Evolutionary conservation across 2,329 filamentous ascomycete species (phyloP).

Genomic region (Passalora sequoiae): DNA sequence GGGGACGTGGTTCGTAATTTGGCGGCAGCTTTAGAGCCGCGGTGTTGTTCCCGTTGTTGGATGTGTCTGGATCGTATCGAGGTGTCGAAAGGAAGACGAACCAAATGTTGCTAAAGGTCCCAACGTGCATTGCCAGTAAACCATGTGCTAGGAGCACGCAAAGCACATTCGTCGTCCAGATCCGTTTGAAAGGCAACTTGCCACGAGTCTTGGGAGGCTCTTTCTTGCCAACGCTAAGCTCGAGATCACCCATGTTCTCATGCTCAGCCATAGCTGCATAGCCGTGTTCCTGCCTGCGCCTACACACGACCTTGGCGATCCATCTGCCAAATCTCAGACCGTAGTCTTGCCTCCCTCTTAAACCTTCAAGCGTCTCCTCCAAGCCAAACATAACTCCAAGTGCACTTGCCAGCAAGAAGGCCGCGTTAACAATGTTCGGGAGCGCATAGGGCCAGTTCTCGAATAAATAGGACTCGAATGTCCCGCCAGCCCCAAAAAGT

Average conservation of each 20-base stretch:
- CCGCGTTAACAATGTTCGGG: slow-evolving; percentile 62
- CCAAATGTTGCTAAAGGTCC: slow-evolving; percentile 47
- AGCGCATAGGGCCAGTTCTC: slow-evolving; percentile 65
- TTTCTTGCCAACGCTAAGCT: slow-evolving; percentile 12
- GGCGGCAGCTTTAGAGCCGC: slow-evolving; percentile 37
- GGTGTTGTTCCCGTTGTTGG: not conserved
- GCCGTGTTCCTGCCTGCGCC: slow-evolving; percentile 20
- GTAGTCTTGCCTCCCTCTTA: slow-evolving; percentile 38
- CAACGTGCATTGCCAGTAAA: slow-evolving; percentile 44
- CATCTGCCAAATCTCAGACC: slow-evolving; percentile 38
- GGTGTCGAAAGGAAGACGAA: slow-evolving; percentile 48
- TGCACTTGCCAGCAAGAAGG: slow-evolving; percentile 54
- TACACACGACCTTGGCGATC: slow-evolving; percentile 34
- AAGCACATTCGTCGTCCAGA: slow-evolving; percentile 45
- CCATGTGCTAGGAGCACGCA: slow-evolving; percentile 42
- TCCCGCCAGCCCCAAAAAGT: slow-evolving; percentile 57
- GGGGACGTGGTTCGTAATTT: slow-evolving; percentile 35
- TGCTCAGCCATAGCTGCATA: slow-evolving; percentile 33
- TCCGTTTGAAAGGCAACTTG: slow-evolving; percentile 43
- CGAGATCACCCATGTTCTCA: slow-evolving; percentile 24
- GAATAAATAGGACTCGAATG: slow-evolving; percentile 55
- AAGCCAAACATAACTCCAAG: slow-evolving; percentile 57
- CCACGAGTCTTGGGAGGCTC: slow-evolving; percentile 18
- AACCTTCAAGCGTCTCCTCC: slow-evolving; percentile 53
- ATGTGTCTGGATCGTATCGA: slow-evolving; percentile 36